Conservation (phyloP, 139 green algal species). For the Trebouxia sp. region DNA sequence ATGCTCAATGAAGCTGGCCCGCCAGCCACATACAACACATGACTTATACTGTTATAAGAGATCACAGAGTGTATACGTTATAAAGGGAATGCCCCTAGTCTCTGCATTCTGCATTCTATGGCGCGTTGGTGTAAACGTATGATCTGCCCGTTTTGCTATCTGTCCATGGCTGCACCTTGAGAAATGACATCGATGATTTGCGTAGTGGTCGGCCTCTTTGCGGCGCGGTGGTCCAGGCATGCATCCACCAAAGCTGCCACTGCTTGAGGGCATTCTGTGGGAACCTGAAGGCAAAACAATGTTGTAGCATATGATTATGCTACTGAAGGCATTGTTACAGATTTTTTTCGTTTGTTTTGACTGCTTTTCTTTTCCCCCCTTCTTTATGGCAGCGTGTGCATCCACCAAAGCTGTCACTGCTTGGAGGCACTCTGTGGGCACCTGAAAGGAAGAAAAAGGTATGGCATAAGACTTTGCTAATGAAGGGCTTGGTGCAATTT, state of each 20-base stretch:
- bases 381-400: too few species aligned
- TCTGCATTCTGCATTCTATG: too few species aligned
- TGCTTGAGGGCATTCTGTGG: background rate
- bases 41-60: too few species aligned
- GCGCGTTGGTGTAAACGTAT: too few species aligned
- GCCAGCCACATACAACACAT: too few species aligned
- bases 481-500: background rate
- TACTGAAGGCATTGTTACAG: background rate
- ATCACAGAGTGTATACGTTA: too few species aligned
- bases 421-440: background rate
- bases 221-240: background rate
- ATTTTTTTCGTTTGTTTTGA: background rate
- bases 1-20: too few species aligned
- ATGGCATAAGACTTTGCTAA: background rate
- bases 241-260: background rate
- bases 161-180: too few species aligned
- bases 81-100: too few species aligned
- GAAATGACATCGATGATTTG: background rate
- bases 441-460: background rate
- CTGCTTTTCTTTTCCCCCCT: too few species aligned
- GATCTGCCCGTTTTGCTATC: too few species aligned
- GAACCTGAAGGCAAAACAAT: background rate
- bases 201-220: background rate
- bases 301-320: background rate
- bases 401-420: background rate